Evolutionary conservation across 176 grass and related monocot species (phyloP).

Genomic region (Guadua angustifolia): DNA sequence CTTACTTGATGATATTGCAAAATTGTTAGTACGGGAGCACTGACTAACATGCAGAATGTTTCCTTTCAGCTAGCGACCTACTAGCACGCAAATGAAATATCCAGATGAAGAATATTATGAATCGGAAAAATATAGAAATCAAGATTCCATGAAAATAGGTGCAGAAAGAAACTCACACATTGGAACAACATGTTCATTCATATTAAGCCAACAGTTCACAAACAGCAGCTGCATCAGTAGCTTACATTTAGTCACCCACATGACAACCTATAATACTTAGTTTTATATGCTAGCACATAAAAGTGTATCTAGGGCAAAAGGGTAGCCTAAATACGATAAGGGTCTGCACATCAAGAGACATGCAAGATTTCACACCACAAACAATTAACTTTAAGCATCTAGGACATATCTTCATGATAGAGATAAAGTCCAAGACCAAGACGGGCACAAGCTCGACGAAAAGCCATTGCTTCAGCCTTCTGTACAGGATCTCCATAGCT

Average conservation of each 20-base stretch:
- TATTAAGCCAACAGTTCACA: constrained; percentile 38
- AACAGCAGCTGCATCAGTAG: constrained; percentile 12
- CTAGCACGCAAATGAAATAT: constrained; percentile 21
- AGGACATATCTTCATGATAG: constrained; percentile 86
- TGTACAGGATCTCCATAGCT: constrained; percentile 82
- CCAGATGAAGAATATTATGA: constrained; percentile 1
- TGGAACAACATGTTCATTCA: constrained; percentile 24
- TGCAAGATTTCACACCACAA: constrained; percentile 37
- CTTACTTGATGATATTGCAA: not conserved
- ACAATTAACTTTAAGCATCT: constrained; percentile 44
- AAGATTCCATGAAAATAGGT: constrained; percentile 18
- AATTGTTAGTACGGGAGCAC: constrained; percentile 16
- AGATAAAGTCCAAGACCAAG: constrained; percentile 96
- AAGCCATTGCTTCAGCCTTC: constrained; percentile 99
- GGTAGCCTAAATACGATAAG: constrained; percentile 17
- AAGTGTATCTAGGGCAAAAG: constrained; percentile 39
- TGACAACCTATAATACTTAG: constrained; percentile 26
- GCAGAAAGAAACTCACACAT: constrained; percentile 11
- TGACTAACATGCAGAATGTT: not conserved
- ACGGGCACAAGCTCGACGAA: constrained; percentile 91
- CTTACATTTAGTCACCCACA: constrained; percentile 50
- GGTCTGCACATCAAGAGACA: not conserved
- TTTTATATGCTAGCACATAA: constrained; percentile 27
- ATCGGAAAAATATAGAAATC: constrained; percentile 1
- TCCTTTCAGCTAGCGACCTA: not conserved